Percentiles rank a stretch among this genome's conserved stretches.
Evolutionary conservation across 2,329 filamentous ascomycete species (phyloP).

Genomic region (Akanthomyces muscarius): DNA sequence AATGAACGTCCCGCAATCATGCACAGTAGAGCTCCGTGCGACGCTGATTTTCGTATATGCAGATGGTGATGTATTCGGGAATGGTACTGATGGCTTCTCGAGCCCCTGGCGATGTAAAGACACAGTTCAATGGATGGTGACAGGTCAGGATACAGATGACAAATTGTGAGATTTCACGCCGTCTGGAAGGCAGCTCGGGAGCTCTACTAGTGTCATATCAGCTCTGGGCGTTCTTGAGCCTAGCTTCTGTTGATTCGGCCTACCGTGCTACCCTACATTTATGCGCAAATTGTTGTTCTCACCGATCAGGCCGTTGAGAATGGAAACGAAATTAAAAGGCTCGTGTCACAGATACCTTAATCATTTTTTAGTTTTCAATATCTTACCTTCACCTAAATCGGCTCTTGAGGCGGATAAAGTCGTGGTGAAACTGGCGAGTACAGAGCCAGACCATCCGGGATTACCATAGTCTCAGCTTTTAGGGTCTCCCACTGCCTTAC

Average conservation of each 20-base stretch:
- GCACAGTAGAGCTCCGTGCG: neutral
- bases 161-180: slow-evolving; percentile 4
- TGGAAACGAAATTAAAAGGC: too few species aligned
- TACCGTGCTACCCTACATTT: slow-evolving; percentile 5
- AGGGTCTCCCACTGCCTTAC: neutral
- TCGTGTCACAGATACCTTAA: too few species aligned
- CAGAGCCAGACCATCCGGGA: neutral
- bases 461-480: neutral
- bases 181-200: neutral
- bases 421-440: neutral
- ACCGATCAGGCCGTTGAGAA: too few species aligned
- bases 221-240: neutral
- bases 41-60: neutral
- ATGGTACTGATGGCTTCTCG: neutral
- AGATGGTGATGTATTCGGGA: too few species aligned
- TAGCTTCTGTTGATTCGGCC: neutral
- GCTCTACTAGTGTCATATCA: neutral
- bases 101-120: neutral
- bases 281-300: too few species aligned
- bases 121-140: neutral
- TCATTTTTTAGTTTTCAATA: too few species aligned
- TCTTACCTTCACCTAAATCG: too few species aligned
- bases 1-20: slow-evolving; percentile 7
- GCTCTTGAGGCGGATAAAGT: neutral
- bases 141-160: neutral